phyloP scores from a whole-genome alignment of 306 rosid species.

The Citrullus amarus region DNA sequence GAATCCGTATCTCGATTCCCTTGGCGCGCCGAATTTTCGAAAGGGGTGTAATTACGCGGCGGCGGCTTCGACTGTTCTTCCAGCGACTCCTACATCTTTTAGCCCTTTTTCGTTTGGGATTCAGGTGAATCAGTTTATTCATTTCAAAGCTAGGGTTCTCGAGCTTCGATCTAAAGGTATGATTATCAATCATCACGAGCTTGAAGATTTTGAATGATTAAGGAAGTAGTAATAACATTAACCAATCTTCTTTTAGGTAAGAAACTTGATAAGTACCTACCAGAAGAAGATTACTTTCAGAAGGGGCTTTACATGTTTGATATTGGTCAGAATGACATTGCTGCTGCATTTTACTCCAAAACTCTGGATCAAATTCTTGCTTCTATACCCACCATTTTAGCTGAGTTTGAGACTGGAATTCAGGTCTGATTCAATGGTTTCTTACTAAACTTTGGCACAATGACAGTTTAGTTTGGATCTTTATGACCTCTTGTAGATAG shows the following conservation, averaged over 20 bases:
- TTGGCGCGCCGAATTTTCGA: slow-evolving; percentile 57
- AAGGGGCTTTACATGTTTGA: slow-evolving; percentile 84
- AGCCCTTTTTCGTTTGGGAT: slow-evolving; percentile 68
- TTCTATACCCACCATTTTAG: slow-evolving; percentile 51
- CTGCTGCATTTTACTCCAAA: slow-evolving; percentile 72
- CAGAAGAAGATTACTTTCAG: slow-evolving; percentile 35
- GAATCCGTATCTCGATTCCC: slow-evolving; percentile 65
- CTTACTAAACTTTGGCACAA: not conserved
- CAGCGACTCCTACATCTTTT: slow-evolving; percentile 50
- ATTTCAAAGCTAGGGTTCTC: slow-evolving; percentile 62
- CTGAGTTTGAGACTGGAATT: slow-evolving; percentile 58
- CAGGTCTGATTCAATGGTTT: slow-evolving; percentile 30
- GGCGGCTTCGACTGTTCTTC: slow-evolving; percentile 76
- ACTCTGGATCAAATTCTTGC: slow-evolving; percentile 63
- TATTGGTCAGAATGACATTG: slow-evolving; percentile 84
- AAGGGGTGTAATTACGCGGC: slow-evolving; percentile 88
- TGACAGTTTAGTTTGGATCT: not conserved
- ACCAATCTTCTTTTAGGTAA: slow-evolving; percentile 9
- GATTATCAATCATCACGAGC: not conserved
- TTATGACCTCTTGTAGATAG: not conserved
- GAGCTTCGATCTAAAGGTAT: slow-evolving; percentile 47
- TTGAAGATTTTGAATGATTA: not conserved
- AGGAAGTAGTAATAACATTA: not conserved
- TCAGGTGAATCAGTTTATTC: slow-evolving; percentile 63
- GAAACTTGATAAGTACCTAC: slow-evolving; percentile 42